Evolutionary conservation across 169 alveolate genomes (phyloP).

Genomic region (Plasmodium blacklocki): DNA sequence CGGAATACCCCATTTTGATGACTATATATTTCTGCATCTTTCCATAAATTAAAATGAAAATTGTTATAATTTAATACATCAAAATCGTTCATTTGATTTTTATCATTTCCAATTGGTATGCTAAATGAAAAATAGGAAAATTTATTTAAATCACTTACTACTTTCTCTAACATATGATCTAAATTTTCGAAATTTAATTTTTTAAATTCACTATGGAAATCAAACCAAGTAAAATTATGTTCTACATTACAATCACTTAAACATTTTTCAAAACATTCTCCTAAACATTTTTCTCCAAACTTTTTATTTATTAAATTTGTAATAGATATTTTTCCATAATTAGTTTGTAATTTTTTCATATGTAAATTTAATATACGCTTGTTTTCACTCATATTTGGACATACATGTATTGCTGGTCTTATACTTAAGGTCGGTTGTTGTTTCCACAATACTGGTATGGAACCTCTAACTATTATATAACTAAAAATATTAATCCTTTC

Average conservation of each 20-base stretch:
- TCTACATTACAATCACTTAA: conserved; percentile 38
- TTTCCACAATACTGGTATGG: conserved; percentile 97
- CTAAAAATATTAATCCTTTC: conserved; percentile 83
- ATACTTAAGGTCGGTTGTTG: conserved; percentile 80
- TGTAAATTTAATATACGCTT: conserved; percentile 57
- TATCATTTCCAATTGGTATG: conserved; percentile 29
- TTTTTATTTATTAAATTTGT: conserved; percentile 73
- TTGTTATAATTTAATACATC: too few relatives aligned
- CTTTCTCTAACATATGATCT: conserved; percentile 24
- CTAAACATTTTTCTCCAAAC: conserved; percentile 69
- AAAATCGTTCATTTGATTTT: background rate
- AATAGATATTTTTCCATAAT: conserved; percentile 67
- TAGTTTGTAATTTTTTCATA: conserved; percentile 56
- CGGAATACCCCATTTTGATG: conserved; percentile 96
- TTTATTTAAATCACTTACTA: conserved; percentile 37
- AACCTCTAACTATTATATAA: conserved; percentile 93
- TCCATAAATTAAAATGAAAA: conserved; percentile 19
- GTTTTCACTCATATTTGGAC: conserved; percentile 50
- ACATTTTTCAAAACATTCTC: conserved; percentile 59
- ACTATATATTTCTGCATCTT: conserved; percentile 13
- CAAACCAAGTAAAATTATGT: conserved; percentile 71
- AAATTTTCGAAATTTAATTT: conserved; percentile 44
- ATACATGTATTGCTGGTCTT: conserved; percentile 55
- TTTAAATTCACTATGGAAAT: conserved; percentile 68
- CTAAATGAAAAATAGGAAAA: conserved; percentile 60